Conservation (phyloP, 306 rosid genomes). For the Trichosanthes cucumerina region DNA sequence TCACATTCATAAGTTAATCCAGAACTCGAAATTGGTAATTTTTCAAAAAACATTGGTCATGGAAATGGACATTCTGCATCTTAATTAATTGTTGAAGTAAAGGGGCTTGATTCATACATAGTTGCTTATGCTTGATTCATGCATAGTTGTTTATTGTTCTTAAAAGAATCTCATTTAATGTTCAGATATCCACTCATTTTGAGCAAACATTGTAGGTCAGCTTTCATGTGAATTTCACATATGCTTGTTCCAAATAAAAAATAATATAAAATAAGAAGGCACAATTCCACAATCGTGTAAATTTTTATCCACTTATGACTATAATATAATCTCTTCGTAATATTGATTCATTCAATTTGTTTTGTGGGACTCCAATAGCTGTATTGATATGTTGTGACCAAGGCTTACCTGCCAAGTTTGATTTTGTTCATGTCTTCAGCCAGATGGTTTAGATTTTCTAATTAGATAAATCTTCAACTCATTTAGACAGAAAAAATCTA, state of each 20-base stretch:
- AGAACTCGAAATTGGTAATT: neutral
- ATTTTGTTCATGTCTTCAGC: neutral
- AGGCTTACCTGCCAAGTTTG: neutral
- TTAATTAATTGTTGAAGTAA: neutral
- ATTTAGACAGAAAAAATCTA: neutral
- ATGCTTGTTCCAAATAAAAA: neutral
- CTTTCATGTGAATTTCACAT: neutral
- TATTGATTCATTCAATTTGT: neutral
- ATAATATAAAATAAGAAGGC: neutral
- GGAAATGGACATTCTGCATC: neutral
- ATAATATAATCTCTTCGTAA: neutral
- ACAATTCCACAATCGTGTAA: neutral
- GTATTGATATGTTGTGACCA: neutral
- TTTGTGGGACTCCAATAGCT: conserved; percentile 5
- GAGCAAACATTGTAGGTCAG: neutral
- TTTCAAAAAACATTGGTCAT: neutral
- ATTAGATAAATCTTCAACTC: neutral
- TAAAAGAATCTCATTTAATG: neutral
- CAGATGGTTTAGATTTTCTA: conserved; percentile 3
- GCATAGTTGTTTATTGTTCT: neutral
- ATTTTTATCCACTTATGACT: neutral
- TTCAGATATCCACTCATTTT: neutral
- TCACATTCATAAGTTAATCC: neutral
- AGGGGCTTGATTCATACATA: neutral
- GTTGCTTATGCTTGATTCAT: neutral